Evolutionary conservation across 1,284 basidiomycete genomes (phyloP), one percentile per base, ranked within the genome.

Genomic region (Moesziomyces sp.): DNA sequence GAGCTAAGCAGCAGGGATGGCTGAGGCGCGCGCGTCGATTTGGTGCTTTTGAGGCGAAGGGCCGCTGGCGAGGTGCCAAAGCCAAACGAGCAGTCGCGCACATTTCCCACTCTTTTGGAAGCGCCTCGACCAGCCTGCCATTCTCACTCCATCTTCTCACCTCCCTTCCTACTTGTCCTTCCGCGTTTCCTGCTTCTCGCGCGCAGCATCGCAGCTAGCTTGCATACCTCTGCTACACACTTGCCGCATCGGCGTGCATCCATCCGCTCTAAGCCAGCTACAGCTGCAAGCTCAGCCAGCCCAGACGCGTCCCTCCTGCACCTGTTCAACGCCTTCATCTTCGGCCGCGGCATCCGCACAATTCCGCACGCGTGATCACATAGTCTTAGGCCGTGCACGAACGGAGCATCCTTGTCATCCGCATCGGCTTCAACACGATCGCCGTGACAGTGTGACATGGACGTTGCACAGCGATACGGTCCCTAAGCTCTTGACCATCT

Each of bases 391-490:
- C 30, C 30, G 30, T 34, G 30, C 30, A 10, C 30, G 13, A 34
- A 34, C 30, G 30, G 30, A 34, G 30, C 30, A 8, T 0, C 8
- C 8, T 34, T 3, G 13, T 34, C 30, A 34, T 34, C 30, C 30
- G 30, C 3, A 34, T 13, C 30, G 30, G 30, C 30, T 34, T 34
- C 30, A 34, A 13, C 13, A 13, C 10, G 30, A 34, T 13, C 30
- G 30, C 4, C 30, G 30, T 34, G 30, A 34, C 30, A 34, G 11
- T 34, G 44, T 66, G 63, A 52, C n/a, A 66, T 66, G 62, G 38
- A 48, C 34, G 58, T 26, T 18, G 13, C 19, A 48, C 30, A 34
- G 1, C 30, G 11, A 1, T 11, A 3, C 30, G 30, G 11, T 13
- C 10, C 3, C 30, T 34, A 34, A 34, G 30, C 30, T 34, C 30